Evolutionary conservation across 2,329 filamentous ascomycete genomes (phyloP).

Genomic region (Ascochyta rabiei): DNA sequence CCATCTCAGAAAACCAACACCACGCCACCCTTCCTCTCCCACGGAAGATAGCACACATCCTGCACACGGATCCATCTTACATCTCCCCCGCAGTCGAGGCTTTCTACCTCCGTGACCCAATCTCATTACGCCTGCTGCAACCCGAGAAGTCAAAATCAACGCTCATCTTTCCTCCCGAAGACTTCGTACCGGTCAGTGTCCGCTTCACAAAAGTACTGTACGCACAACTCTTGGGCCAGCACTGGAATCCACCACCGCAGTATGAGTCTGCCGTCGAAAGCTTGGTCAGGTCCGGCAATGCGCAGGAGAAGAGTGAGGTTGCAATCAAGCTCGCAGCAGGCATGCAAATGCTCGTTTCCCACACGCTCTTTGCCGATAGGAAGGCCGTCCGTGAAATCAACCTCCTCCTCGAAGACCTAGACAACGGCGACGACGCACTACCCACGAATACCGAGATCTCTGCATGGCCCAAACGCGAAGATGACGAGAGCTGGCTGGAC

Average conservation of each 20-base stretch:
- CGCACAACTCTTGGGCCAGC: constrained; percentile 86
- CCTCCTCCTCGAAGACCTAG: constrained; percentile 75
- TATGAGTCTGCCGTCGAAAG: constrained; percentile 55
- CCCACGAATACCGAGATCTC: constrained; percentile 77
- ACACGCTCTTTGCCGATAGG: constrained; percentile 71
- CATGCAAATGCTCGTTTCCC: constrained; percentile 82
- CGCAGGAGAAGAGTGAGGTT: constrained; percentile 60
- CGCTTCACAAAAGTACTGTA: constrained; percentile 88
- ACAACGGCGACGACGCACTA: constrained; percentile 71
- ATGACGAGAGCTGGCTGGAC: constrained; percentile 89
- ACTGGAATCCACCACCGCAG: constrained; percentile 70
- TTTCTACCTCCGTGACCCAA: constrained; percentile 88
- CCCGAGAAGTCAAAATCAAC: constrained; percentile 54
- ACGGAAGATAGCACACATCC: constrained; percentile 77
- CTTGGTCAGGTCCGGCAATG: constrained; percentile 38
- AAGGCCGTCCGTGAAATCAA: constrained; percentile 75
- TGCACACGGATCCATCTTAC: constrained; percentile 75
- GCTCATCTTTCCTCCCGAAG: constrained; percentile 73
- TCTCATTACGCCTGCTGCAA: constrained; percentile 72
- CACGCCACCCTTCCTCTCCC: constrained; percentile 75
- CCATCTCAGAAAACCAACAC: constrained; percentile 78
- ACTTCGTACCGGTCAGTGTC: constrained; percentile 79
- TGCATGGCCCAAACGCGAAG: constrained; percentile 72
- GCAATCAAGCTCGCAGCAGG: constrained; percentile 92
- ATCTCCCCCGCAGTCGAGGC: constrained; percentile 85